phyloP scores from a whole-genome alignment of 2,329 filamentous ascomycete genomes.

The Fusarium devonianum region DNA sequence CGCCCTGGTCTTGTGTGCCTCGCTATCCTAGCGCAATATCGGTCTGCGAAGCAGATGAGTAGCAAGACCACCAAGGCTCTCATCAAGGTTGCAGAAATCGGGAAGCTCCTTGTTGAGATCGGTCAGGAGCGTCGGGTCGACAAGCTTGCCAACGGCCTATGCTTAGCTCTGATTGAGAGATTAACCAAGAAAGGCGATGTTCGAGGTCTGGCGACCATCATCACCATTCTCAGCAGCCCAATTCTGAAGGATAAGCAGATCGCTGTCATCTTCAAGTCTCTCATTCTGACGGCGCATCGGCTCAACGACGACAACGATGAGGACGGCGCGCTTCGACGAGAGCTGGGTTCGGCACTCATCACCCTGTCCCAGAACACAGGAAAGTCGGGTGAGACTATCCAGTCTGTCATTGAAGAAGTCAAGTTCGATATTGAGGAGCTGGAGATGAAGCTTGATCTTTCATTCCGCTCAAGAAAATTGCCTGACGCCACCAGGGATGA shows the following conservation, averaged over 20 bases:
- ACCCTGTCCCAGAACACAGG: constrained; percentile 67
- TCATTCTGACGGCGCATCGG: constrained; percentile 67
- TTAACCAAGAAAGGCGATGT: constrained; percentile 66
- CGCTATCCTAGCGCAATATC: constrained; percentile 81
- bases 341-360: constrained; percentile 72
- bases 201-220: constrained; percentile 65
- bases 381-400: constrained; percentile 68
- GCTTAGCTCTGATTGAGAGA: constrained; percentile 68
- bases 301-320: constrained; percentile 62
- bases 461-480: constrained; percentile 65
- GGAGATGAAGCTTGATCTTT: constrained; percentile 76
- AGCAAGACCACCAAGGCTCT: constrained; percentile 73
- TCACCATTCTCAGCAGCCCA: constrained; percentile 65
- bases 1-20: constrained; percentile 80
- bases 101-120: constrained; percentile 66
- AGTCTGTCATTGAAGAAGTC: constrained; percentile 69
- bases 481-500: constrained; percentile 60
- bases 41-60: constrained; percentile 73
- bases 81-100: constrained; percentile 67
- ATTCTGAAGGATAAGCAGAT: constrained; percentile 70
- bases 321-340: constrained; percentile 64
- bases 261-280: constrained; percentile 69
- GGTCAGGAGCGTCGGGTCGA: constrained; percentile 72
- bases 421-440: constrained; percentile 77
- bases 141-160: constrained; percentile 75